These are phyloP conservation scores for Pestalotiopsis sp. DNA, from an alignment of 2,329 filamentous ascomycete species.

Conservation along the genomic window DNA sequence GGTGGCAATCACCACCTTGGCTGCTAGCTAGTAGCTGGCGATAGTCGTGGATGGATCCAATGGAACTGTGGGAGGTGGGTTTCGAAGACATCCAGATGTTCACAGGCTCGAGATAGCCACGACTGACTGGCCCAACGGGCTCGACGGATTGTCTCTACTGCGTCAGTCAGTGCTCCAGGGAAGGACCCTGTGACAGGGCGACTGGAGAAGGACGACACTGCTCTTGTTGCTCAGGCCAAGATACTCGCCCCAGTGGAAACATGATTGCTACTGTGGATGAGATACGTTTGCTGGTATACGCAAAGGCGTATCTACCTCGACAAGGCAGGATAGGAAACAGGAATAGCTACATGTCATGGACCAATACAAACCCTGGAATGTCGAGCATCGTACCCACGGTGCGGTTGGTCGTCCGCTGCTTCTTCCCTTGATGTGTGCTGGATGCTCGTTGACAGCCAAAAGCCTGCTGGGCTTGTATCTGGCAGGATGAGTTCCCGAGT, in stretches of 20 bases:
- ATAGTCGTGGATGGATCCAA: not conserved
- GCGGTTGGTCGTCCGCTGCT: not conserved
- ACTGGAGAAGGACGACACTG: not conserved
- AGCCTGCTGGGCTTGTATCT: not conserved
- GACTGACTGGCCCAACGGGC: conserved; percentile 3
- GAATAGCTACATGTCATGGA: not conserved
- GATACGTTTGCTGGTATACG: not conserved
- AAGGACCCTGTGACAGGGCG: conserved; percentile 8
- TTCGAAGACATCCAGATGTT: conserved; percentile 7
- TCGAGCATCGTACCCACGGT: not conserved
- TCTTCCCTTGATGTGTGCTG: not conserved
- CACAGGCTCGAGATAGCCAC: conserved; percentile 15
- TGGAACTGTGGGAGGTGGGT: conserved; percentile 19
- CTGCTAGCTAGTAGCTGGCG: not conserved
- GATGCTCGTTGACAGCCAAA: not conserved
- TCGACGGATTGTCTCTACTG: conserved; percentile 15
- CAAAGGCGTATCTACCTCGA: not conserved
- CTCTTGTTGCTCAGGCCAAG: not conserved
- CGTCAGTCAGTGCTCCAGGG: conserved; percentile 15
- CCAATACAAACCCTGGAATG: not conserved
- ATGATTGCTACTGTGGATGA: not conserved
- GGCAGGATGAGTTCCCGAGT: not conserved
- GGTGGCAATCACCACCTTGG: not conserved
- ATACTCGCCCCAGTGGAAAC: not conserved
- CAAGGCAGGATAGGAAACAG: not conserved